Percentiles rank a stretch among this genome's conserved stretches.
phyloP scores from a whole-genome alignment of 495 filamentous ascomycete genomes.

The Cercophora samala region DNA sequence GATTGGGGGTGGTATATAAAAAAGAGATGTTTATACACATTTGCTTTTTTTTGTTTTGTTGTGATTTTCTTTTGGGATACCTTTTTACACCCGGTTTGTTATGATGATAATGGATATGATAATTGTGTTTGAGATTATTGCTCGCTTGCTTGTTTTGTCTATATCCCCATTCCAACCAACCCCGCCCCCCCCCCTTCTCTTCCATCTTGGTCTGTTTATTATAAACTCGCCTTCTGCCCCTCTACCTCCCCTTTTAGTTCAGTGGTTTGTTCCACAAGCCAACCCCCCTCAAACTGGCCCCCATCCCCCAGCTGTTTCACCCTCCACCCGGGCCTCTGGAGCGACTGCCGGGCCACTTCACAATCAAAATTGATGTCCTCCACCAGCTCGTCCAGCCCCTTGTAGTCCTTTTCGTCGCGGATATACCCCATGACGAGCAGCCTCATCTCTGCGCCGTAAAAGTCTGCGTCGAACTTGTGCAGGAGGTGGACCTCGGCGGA shows the following conservation, averaged over 20 bases:
- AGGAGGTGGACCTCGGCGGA: constrained; percentile 91
- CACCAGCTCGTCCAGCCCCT: constrained; percentile 73
- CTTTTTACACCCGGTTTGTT: too few relatives aligned
- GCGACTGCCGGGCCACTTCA: constrained; percentile 71
- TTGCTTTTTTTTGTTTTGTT: too few relatives aligned
- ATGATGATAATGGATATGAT: too few relatives aligned
- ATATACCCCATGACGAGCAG: constrained; percentile 83
- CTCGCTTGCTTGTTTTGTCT: constrained; percentile 4
- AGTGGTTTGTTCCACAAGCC: constrained; percentile 12
- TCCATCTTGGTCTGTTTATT: too few relatives aligned
- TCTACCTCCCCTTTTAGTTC: too few relatives aligned
- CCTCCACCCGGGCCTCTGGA: constrained; percentile 65
- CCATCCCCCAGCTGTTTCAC: constrained; percentile 39
- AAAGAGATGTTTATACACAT: too few relatives aligned
- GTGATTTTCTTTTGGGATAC: too few relatives aligned
- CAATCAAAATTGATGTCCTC: constrained; percentile 87
- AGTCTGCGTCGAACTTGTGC: constrained; percentile 67
- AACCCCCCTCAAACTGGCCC: constrained; percentile 29
- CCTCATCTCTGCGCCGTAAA: constrained; percentile 78
- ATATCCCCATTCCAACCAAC: background rate
- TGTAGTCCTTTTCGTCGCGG: constrained; percentile 84
- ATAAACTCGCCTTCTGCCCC: background rate
- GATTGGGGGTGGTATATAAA: too few relatives aligned
- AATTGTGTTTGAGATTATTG: too few relatives aligned
- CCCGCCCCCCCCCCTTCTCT: background rate